A percentile compares a stretch with the other conserved stretches of the same genome.
Conservation (phyloP, 257 asterid genomes). For the Solanum ossicruentum region DNA sequence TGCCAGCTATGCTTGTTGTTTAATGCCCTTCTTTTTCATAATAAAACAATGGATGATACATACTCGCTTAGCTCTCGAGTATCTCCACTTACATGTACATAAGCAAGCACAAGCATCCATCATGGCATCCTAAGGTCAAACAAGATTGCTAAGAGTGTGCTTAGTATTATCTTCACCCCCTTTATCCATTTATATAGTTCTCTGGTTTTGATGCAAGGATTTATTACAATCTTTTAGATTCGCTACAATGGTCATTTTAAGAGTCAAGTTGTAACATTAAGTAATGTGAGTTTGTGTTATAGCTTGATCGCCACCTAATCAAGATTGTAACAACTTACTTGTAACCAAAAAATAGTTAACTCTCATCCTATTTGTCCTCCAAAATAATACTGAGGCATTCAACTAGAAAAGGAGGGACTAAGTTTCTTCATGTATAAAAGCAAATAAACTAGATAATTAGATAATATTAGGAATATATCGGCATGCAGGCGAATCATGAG, state of each 20-base stretch:
- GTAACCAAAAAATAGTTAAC: not conserved
- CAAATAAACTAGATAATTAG: not conserved
- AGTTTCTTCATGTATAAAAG: not conserved
- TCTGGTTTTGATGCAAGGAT: not conserved
- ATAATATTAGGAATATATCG: not conserved
- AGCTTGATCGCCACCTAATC: not conserved
- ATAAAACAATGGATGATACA: not conserved
- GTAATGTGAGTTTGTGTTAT: not conserved
- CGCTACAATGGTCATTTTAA: not conserved
- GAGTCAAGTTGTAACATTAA: not conserved
- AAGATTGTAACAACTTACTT: not conserved
- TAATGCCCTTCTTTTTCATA: not conserved
- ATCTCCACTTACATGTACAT: not conserved
- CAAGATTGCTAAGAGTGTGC: not conserved
- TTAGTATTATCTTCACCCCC: not conserved
- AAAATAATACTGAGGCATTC: not conserved
- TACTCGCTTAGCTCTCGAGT: not conserved
- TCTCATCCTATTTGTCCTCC: not conserved
- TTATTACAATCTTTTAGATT: not conserved
- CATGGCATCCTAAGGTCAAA: not conserved
- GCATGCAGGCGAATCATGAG: not conserved
- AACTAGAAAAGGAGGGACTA: not conserved
- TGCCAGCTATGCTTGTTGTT: not conserved
- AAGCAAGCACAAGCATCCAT: not conserved
- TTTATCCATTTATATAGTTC: not conserved